Conservation (phyloP, 2,329 filamentous ascomycete species). For the Verticillium albo-atrum region DNA sequence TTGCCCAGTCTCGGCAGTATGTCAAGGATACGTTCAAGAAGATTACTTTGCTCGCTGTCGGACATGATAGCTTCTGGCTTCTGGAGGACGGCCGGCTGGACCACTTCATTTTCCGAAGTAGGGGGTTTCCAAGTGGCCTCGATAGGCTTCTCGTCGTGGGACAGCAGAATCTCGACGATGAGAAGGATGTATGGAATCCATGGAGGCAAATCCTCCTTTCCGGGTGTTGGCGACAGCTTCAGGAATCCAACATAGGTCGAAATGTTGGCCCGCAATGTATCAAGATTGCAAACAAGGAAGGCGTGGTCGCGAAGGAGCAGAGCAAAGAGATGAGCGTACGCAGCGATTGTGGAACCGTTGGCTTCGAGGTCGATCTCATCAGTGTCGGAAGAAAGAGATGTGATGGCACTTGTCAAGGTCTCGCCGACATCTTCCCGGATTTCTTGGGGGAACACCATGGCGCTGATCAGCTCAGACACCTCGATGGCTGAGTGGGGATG, state of each 20-base stretch:
- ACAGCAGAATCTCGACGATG: slow-evolving; percentile 85
- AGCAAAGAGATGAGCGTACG: slow-evolving; percentile 88
- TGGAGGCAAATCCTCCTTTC: slow-evolving; percentile 74
- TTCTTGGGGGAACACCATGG: slow-evolving; percentile 60
- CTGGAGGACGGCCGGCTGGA: slow-evolving; percentile 52
- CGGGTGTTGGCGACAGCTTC: slow-evolving; percentile 60
- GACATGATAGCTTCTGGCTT: slow-evolving; percentile 56
- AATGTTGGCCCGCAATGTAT: slow-evolving; percentile 73
- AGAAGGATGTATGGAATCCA: slow-evolving; percentile 91
- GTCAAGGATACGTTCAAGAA: slow-evolving; percentile 76
- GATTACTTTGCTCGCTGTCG: slow-evolving; percentile 59
- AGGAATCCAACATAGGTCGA: slow-evolving; percentile 74
- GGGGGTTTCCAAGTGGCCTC: slow-evolving; percentile 67
- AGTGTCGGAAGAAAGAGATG: slow-evolving; percentile 51
- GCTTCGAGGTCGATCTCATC: slow-evolving; percentile 63
- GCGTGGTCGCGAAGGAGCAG: slow-evolving; percentile 76
- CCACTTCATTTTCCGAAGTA: slow-evolving; percentile 40
- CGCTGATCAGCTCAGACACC: slow-evolving; percentile 78
- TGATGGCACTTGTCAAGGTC: slow-evolving; percentile 78
- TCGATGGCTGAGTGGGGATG: slow-evolving; percentile 90
- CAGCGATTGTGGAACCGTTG: slow-evolving; percentile 62
- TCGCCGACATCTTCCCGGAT: slow-evolving; percentile 70
- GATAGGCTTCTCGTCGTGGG: slow-evolving; percentile 78
- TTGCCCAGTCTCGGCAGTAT: slow-evolving; percentile 84
- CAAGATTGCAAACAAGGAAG: slow-evolving; percentile 75